Percentiles rank a stretch among this genome's conserved stretches.
These are phyloP conservation scores for Karstenula rhodostoma DNA, from an alignment of 2,329 filamentous ascomycete genomes.

Conservation along the genomic window DNA sequence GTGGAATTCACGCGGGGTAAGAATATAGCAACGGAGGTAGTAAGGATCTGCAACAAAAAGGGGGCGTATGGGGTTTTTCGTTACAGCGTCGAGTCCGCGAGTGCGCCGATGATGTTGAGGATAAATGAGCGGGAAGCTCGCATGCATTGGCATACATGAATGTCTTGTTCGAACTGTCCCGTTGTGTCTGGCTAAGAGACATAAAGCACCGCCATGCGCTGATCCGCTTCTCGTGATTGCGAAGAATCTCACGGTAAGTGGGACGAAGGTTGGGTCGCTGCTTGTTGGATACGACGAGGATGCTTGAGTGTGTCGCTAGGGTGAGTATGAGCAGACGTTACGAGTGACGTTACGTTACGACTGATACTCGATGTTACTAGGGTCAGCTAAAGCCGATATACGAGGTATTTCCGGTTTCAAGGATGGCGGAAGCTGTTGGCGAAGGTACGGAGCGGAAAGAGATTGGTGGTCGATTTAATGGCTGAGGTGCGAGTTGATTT, in stretches of 20 bases:
- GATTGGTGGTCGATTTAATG: slow-evolving; percentile 62
- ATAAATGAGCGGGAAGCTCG: slow-evolving; percentile 57
- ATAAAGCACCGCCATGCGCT: slow-evolving; percentile 31
- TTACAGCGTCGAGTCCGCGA: slow-evolving; percentile 35
- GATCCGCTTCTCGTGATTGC: slow-evolving; percentile 32
- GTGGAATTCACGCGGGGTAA: slow-evolving; percentile 39
- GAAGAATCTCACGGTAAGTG: slow-evolving; percentile 34
- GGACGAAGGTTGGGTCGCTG: slow-evolving; percentile 53
- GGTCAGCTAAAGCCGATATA: slow-evolving; percentile 56
- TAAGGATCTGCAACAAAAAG: slow-evolving; percentile 36
- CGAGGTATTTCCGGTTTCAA: slow-evolving; percentile 55
- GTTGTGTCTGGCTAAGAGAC: slow-evolving; percentile 44
- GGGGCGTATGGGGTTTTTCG: slow-evolving; percentile 45
- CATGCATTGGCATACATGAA: slow-evolving; percentile 60
- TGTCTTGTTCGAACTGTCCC: slow-evolving; percentile 1
- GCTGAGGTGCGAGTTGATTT: neutral
- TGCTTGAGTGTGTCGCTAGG: slow-evolving; percentile 55
- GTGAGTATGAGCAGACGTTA: slow-evolving; percentile 33
- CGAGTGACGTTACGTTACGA: too few relatives aligned
- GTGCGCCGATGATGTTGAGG: slow-evolving; percentile 48
- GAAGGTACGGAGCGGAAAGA: slow-evolving; percentile 55
- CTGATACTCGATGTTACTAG: slow-evolving; percentile 12
- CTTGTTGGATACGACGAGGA: slow-evolving; percentile 53
- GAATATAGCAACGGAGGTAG: slow-evolving; percentile 36
- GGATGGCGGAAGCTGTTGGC: slow-evolving; percentile 60